These are phyloP conservation scores for Dictyostelium capitatum DNA, from an alignment of 78 protist species.

Conservation along the genomic window DNA sequence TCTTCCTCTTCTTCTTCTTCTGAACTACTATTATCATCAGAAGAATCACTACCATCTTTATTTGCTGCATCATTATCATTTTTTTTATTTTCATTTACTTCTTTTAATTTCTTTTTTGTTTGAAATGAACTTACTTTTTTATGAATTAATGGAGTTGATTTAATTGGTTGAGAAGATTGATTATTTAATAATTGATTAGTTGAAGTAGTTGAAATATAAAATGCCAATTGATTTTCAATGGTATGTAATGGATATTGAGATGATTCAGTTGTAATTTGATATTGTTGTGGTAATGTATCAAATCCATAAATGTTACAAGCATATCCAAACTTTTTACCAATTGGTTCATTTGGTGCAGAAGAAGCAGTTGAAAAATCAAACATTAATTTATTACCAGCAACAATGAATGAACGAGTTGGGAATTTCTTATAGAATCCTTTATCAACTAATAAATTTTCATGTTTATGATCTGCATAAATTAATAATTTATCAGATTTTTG, in stretches of 20 bases:
- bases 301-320: constrained; percentile 29
- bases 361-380: constrained; percentile 69
- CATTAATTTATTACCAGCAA: constrained; percentile 44
- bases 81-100: not conserved
- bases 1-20: not conserved
- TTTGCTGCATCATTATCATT: not conserved
- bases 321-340: constrained; percentile 23
- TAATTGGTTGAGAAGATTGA: not conserved
- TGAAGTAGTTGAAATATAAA: constrained; percentile 5
- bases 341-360: not conserved
- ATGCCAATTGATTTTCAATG: constrained; percentile 44
- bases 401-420: constrained; percentile 30
- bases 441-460: not conserved
- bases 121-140: not conserved
- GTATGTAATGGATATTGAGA: constrained; percentile 1
- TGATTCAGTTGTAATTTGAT: not conserved
- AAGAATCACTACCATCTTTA: constrained; percentile 11
- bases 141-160: not conserved
- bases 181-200: not conserved
- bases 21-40: not conserved
- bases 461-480: not conserved
- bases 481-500: constrained; percentile 16
- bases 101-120: not conserved
- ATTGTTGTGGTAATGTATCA: not conserved
- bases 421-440: constrained; percentile 63